These are phyloP conservation scores for Chiua virens DNA, from an alignment of 768 basidiomycete genomes.

Conservation along the genomic window DNA sequence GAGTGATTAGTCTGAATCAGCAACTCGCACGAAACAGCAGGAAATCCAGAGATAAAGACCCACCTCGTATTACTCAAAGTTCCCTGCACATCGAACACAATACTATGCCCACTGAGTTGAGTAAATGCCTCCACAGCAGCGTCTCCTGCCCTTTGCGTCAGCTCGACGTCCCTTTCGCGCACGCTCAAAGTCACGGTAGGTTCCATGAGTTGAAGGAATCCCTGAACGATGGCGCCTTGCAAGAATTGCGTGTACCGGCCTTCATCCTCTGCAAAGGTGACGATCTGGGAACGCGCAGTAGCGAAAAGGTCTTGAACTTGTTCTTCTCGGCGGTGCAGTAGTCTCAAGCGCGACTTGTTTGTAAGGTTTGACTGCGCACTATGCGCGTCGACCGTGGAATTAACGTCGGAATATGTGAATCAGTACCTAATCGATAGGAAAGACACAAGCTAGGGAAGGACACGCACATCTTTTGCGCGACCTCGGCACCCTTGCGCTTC, in stretches of 20 bases:
- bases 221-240: slow-evolving; percentile 82
- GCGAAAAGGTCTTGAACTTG: slow-evolving; percentile 87
- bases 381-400: not conserved
- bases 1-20: not conserved
- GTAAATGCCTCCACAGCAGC: slow-evolving; percentile 67
- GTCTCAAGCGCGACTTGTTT: slow-evolving; percentile 90
- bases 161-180: slow-evolving; percentile 64
- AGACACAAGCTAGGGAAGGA: not conserved
- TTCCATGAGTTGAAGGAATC: slow-evolving; percentile 81
- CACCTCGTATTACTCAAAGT: slow-evolving; percentile 69
- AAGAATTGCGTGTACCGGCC: slow-evolving; percentile 79
- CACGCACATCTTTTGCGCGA: slow-evolving; percentile 93
- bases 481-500: slow-evolving; percentile 91
- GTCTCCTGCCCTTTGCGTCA: slow-evolving; percentile 62
- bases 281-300: slow-evolving; percentile 61
- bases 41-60: slow-evolving; percentile 18
- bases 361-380: slow-evolving; percentile 95
- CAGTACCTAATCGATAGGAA: not conserved
- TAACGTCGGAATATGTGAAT: not conserved
- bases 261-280: slow-evolving; percentile 61
- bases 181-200: slow-evolving; percentile 62
- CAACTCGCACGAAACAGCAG: not conserved
- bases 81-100: slow-evolving; percentile 60
- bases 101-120: slow-evolving; percentile 71
- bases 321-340: slow-evolving; percentile 90